phyloP scores from a whole-genome alignment of 2,329 filamentous ascomycete species.

The Chrysoporthe austroafricana region DNA sequence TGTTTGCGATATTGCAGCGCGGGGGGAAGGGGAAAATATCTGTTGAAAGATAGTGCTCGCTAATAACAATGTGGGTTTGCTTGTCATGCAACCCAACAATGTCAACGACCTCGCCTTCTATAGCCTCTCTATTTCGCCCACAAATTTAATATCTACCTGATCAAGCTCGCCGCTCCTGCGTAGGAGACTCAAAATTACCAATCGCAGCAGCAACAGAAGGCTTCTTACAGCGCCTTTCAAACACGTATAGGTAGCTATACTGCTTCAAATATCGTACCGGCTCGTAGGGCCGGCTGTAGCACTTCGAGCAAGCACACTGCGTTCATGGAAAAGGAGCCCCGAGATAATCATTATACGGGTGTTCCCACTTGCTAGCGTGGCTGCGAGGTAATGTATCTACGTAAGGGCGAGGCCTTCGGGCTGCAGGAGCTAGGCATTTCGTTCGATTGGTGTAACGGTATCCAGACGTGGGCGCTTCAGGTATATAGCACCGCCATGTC shows the following conservation, averaged over 20 bases:
- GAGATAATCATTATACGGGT: background rate
- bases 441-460: background rate
- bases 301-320: background rate
- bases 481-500: background rate
- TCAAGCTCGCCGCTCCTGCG: background rate
- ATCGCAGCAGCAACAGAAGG: background rate
- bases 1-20: background rate
- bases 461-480: background rate
- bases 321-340: background rate
- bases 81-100: background rate
- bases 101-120: background rate
- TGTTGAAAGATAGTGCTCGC: background rate
- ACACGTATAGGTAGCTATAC: background rate
- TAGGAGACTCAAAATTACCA: background rate
- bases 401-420: background rate
- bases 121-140: background rate
- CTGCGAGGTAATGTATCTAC: background rate
- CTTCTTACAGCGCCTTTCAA: background rate
- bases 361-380: background rate
- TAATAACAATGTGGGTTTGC: background rate
- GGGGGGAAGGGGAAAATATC: background rate
- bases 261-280: background rate
- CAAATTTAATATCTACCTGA: background rate
- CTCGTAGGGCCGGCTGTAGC: background rate
- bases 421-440: background rate